These are phyloP conservation scores for Penicillium nordicum DNA, from an alignment of 2,329 filamentous ascomycete species.

Conservation along the genomic window DNA sequence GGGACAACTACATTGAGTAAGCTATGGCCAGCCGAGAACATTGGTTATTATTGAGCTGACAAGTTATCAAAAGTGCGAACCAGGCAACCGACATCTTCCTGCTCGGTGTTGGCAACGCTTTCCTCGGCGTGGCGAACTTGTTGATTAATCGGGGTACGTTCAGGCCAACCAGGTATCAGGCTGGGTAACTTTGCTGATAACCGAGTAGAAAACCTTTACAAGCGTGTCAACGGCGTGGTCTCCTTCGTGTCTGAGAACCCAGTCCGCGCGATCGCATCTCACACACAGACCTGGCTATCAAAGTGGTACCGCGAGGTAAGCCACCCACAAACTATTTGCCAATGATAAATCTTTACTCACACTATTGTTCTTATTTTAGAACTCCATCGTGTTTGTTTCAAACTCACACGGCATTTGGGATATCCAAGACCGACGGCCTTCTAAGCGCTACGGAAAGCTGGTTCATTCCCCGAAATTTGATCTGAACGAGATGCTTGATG, in stretches of 20 bases:
- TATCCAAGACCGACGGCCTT: conserved; percentile 54
- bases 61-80: conserved; percentile 50
- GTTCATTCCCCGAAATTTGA: conserved; percentile 44
- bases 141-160: conserved; percentile 68
- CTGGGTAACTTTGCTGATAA: conserved; percentile 8
- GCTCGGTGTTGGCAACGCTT: conserved; percentile 85
- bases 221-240: conserved; percentile 67
- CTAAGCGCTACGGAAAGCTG: conserved; percentile 57
- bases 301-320: conserved; percentile 73
- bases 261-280: conserved; percentile 75
- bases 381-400: conserved; percentile 76
- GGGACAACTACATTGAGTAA: conserved; percentile 92
- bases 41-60: conserved; percentile 2
- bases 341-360: background rate
- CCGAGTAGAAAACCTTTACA: conserved; percentile 55
- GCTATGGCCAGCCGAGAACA: conserved; percentile 14
- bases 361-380: conserved; percentile 33
- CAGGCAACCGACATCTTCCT: conserved; percentile 73
- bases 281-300: conserved; percentile 64
- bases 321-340: background rate
- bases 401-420: conserved; percentile 72
- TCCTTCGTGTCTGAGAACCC: conserved; percentile 75
- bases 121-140: conserved; percentile 76
- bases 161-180: background rate
- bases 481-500: conserved; percentile 56